These are phyloP conservation scores for Thalassiosira pacifica DNA, from an alignment of 352 stramenopile genomes.

Conservation along the genomic window DNA sequence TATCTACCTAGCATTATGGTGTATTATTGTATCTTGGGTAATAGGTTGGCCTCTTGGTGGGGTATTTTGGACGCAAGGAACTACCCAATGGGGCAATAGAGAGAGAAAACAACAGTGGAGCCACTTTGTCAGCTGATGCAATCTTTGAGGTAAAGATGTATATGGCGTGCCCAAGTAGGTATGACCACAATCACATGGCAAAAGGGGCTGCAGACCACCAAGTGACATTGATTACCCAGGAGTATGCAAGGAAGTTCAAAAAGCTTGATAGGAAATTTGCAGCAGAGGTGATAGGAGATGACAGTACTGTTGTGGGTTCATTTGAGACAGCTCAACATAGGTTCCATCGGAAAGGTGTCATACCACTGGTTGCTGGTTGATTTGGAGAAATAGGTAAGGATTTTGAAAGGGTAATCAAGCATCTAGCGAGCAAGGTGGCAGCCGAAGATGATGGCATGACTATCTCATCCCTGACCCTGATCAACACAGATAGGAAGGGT, in stretches of 20 bases:
- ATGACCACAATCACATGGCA: no score
- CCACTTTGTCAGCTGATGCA: no score
- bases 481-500: slow-evolving; percentile 36
- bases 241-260: neutral
- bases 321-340: neutral
- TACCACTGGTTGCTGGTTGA: neutral
- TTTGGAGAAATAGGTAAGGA: neutral
- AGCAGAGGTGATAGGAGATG: neutral
- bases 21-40: no score
- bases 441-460: neutral
- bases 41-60: no score
- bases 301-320: neutral
- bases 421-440: neutral
- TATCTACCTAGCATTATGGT: no score
- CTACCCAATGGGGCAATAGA: no score
- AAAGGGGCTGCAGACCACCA: no score
- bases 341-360: slow-evolving; percentile 1
- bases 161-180: no score
- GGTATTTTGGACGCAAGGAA: no score
- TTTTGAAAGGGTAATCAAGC: neutral
- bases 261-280: neutral
- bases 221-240: no score
- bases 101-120: no score
- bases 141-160: no score
- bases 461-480: neutral